Evolutionary conservation across 2,329 filamentous ascomycete genomes (phyloP), one percentile per base, ranked within the genome.

Genomic region (Claviceps pazoutovae): DNA sequence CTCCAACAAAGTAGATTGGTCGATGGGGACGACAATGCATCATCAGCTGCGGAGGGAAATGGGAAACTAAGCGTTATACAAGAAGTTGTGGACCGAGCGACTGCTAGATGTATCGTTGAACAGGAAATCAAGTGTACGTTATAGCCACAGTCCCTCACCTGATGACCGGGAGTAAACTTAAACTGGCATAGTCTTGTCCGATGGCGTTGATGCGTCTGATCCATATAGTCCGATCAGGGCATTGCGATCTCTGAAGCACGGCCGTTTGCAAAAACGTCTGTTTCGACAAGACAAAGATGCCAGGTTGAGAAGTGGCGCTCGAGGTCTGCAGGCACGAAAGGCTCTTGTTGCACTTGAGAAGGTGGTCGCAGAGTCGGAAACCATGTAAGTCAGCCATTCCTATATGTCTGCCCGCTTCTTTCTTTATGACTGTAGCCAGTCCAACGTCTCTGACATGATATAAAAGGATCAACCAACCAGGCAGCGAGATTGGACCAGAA

Each of bases 271-370:
- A 56, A 75, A 77, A 58, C 74, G 79, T 6, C 69, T 89, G 3
- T 86, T 85, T 52, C 74, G 82, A 19, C 75, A 82, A 1, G 82
- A 87, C 60, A 86, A 89, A 57, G 82, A 88, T 61, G 86, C 87
- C 7, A 74, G 80, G 43, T 68, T 88, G 42, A 74, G 86, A 49
- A 91, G 86, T 60, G 88, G 88, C 37, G 78, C 85, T 1, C 71
- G 88, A 43, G 88, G 88, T 0, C 70, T 85, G 62, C 77, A 84
- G 54, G 87, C 87, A 0, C 74, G 87, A n/a, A 91, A 93, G 59
- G 78, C 82, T 1, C 66, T 93, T 17, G 79, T 81, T 48, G 76
- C 76, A 4, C 77, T 82, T 30, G 88, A 94, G 61, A 82, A 81
- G 56, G 75, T 76, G 16, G 72, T 87, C 2, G 74, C 78, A 11